These are phyloP conservation scores for Backusella westeae DNA, from an alignment of 192 early-diverging fungal genomes.

Conservation along the genomic window DNA sequence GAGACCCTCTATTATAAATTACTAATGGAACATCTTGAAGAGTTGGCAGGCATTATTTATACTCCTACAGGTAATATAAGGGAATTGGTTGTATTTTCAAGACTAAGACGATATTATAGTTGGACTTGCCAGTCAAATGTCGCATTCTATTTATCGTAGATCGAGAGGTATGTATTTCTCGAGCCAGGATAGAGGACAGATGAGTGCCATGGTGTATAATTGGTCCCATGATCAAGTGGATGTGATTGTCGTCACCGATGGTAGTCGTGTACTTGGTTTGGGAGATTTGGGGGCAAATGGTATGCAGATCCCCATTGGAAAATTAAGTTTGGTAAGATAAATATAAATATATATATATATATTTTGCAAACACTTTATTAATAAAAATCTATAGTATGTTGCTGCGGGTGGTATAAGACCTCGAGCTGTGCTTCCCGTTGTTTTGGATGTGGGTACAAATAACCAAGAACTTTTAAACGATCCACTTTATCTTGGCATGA, in stretches of 20 bases:
- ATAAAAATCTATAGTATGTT: slow-evolving; percentile 11
- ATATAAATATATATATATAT: no score
- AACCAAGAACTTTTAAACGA: slow-evolving; percentile 77
- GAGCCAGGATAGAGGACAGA: slow-evolving; percentile 63
- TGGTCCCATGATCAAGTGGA: slow-evolving; percentile 62
- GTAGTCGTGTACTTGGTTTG: slow-evolving; percentile 86
- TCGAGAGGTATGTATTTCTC: slow-evolving; percentile 52
- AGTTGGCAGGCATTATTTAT: slow-evolving; percentile 41
- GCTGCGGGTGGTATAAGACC: slow-evolving; percentile 50
- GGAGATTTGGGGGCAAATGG: slow-evolving; percentile 94
- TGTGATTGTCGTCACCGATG: slow-evolving; percentile 89
- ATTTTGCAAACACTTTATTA: no score
- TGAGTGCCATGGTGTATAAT: slow-evolving; percentile 77
- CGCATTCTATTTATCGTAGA: slow-evolving; percentile 50
- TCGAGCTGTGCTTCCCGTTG: slow-evolving; percentile 74
- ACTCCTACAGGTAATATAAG: slow-evolving; percentile 38
- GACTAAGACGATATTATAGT: slow-evolving; percentile 21
- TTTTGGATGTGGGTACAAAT: slow-evolving; percentile 88
- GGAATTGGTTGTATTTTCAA: neutral
- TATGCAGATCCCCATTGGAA: slow-evolving; percentile 93
- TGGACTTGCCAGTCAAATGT: slow-evolving; percentile 44
- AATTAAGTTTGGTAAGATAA: slow-evolving; percentile 68
- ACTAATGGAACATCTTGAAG: slow-evolving; percentile 73
- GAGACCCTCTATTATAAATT: slow-evolving; percentile 81
- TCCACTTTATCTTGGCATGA: slow-evolving; percentile 82